A percentile compares a stretch with the other conserved stretches of the same genome.
Conservation (phyloP, 345 rosid species). For the sweet orange (Citrus sinensis) region DNA sequence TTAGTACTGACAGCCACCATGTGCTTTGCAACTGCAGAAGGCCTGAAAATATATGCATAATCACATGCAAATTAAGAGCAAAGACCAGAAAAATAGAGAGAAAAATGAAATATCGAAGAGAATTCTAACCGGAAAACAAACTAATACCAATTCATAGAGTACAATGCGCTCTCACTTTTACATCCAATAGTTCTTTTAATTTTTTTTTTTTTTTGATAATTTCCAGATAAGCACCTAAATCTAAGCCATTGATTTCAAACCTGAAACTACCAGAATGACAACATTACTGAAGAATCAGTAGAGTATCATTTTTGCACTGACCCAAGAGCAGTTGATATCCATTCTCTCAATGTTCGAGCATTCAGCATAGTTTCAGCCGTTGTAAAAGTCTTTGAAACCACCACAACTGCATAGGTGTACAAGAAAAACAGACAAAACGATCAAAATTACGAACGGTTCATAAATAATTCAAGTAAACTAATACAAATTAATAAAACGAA, state of each 20-base stretch:
- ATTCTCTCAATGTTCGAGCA: conserved; percentile 93
- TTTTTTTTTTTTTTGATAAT: neutral
- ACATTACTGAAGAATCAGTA: neutral
- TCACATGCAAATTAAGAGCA: neutral
- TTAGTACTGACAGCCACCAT: conserved; percentile 99
- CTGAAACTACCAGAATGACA: conserved; percentile 5
- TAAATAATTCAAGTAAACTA: neutral
- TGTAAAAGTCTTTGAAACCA: conserved; percentile 96
- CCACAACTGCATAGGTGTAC: conserved; percentile 58
- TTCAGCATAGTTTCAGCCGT: conserved; percentile 99
- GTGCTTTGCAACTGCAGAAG: conserved; percentile 94
- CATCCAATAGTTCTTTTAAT: neutral
- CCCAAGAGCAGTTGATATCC: conserved; percentile 96
- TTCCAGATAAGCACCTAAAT: neutral
- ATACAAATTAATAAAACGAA: neutral
- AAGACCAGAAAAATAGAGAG: neutral
- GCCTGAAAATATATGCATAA: conserved; percentile 37
- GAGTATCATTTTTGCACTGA: conserved; percentile 30
- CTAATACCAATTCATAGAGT: neutral
- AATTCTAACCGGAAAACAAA: neutral
- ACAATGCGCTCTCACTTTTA: conserved; percentile 5
- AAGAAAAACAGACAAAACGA: conserved; percentile 15
- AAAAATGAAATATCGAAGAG: neutral
- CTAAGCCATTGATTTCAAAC: conserved; percentile 5
- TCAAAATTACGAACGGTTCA: neutral